phyloP scores from a whole-genome alignment of 139 green algal species.

The Deuterostichococcus epilithicus region DNA sequence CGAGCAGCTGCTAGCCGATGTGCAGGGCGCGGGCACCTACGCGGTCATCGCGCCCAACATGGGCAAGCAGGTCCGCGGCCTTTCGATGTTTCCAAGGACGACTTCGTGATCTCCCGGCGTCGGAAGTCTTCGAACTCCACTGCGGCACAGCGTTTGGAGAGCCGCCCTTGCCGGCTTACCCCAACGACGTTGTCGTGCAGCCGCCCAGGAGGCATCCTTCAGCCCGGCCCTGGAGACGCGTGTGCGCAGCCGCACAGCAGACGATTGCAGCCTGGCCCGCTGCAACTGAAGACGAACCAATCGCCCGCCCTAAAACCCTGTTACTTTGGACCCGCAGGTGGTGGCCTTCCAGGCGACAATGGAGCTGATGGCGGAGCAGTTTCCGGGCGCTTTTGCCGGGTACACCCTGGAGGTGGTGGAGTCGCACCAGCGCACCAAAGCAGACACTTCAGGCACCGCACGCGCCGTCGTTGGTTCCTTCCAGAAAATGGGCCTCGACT shows the following conservation, averaged over 20 bases:
- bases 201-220: too few relatives aligned
- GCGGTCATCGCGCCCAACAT: constrained; percentile 98
- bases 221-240: too few relatives aligned
- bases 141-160: too few relatives aligned
- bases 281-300: too few relatives aligned
- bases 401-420: constrained; percentile 91
- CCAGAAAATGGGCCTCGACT: constrained; percentile 76
- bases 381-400: constrained; percentile 90
- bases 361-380: constrained; percentile 85
- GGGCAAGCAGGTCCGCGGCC: constrained; percentile 85
- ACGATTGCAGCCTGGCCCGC: too few relatives aligned
- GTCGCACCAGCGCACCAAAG: constrained; percentile 96
- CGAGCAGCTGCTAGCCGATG: constrained; percentile 61
- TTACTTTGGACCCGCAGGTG: constrained; percentile 34
- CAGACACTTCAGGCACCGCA: constrained; percentile 86
- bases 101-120: too few relatives aligned
- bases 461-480: constrained; percentile 91
- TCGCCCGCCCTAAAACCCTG: background rate
- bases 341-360: constrained; percentile 92
- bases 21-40: constrained; percentile 55
- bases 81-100: background rate
- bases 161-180: too few relatives aligned
- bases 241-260: too few relatives aligned
- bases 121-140: too few relatives aligned
- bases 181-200: too few relatives aligned